Evolutionary conservation across 495 filamentous ascomycete genomes (phyloP).

Genomic region (Neurospora tetraspora): DNA sequence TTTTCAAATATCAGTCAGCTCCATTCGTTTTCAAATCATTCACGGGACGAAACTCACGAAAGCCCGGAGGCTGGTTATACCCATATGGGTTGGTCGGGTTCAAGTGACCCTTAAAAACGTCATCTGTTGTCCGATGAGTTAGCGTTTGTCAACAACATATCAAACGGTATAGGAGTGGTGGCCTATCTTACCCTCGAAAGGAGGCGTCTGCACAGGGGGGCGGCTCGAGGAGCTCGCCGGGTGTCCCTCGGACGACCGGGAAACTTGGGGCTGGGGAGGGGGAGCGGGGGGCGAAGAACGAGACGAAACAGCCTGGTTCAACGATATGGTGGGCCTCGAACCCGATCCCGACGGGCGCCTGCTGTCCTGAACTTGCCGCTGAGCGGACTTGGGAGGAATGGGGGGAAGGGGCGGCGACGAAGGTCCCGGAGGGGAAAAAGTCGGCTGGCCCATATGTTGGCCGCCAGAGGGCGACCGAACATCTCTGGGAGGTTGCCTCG

Average conservation of each 20-base stretch:
- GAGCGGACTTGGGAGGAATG: neutral
- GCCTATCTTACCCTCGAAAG: neutral
- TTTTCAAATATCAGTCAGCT: neutral
- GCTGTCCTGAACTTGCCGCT: neutral
- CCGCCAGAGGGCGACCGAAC: neutral
- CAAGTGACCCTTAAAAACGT: conserved; percentile 1
- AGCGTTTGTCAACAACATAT: neutral
- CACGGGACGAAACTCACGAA: conserved; percentile 8
- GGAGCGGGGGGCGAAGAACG: neutral
- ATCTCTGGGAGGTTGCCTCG: neutral
- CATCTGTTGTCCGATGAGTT: neutral
- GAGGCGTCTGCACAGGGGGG: neutral
- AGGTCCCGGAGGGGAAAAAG: neutral
- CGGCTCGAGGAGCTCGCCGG: neutral
- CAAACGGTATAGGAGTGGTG: neutral
- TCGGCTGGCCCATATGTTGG: neutral
- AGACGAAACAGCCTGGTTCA: neutral
- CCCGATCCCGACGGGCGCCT: neutral
- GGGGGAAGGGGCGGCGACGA: neutral
- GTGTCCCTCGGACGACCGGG: neutral
- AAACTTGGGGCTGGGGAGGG: neutral
- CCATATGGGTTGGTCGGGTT: conserved; percentile 11
- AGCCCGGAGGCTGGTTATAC: conserved; percentile 10
- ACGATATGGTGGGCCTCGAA: neutral
- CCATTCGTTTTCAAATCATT: neutral